Evolutionary conservation across 768 basidiomycete genomes (phyloP).

Genomic region (Myochromella boudieri): DNA sequence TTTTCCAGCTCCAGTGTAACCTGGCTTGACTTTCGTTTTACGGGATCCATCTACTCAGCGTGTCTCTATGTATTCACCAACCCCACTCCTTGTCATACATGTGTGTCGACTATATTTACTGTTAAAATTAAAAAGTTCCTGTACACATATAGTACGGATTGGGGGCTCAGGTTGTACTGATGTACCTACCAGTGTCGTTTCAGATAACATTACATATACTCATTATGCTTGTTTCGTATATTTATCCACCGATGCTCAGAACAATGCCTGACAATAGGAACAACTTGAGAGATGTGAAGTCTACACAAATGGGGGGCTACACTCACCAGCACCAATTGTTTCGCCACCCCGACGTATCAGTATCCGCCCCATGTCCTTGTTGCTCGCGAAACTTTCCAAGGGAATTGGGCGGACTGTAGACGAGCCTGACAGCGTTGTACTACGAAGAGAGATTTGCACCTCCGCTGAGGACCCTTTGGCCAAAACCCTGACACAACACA

Average conservation of each 20-base stretch:
- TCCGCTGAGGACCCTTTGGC: slow-evolving; percentile 85
- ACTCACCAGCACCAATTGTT: slow-evolving; percentile 87
- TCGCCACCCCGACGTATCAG: slow-evolving; percentile 87
- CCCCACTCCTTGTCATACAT: too few relatives aligned
- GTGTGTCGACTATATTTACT: neutral
- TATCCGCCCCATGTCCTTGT: slow-evolving; percentile 96
- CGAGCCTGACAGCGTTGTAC: slow-evolving; percentile 48
- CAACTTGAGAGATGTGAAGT: neutral
- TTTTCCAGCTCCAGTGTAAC: too few relatives aligned
- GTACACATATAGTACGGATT: neutral
- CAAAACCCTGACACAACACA: slow-evolving; percentile 86
- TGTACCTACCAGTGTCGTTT: neutral
- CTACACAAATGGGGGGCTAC: neutral
- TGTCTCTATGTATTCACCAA: too few relatives aligned
- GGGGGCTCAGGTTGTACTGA: neutral
- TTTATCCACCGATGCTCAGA: slow-evolving; percentile 6
- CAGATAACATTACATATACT: neutral
- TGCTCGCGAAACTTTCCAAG: slow-evolving; percentile 79
- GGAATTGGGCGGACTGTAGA: slow-evolving; percentile 63
- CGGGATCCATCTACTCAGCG: too few relatives aligned
- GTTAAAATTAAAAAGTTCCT: neutral
- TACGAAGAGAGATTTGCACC: slow-evolving; percentile 77
- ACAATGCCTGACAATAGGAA: slow-evolving; percentile 3
- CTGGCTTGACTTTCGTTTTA: too few relatives aligned
- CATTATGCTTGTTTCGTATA: neutral